Conservation (phyloP, 78 protist genomes). For the Blattamonas nauphoetae region DNA sequence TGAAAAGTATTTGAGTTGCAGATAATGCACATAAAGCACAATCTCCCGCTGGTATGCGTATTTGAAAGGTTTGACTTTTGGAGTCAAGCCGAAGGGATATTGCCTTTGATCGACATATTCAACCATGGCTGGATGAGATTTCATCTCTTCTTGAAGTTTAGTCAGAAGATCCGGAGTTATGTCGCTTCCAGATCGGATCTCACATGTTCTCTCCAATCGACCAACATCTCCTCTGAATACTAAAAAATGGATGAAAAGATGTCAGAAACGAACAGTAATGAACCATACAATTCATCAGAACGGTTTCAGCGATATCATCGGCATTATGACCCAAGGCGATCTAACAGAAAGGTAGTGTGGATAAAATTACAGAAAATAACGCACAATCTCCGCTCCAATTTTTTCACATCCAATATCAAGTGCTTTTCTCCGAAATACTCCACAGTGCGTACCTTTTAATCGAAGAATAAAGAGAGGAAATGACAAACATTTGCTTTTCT, state of each 20-base stretch:
- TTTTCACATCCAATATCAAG: constrained; percentile 69
- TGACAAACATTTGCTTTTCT: constrained; percentile 55
- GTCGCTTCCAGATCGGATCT: constrained; percentile 56
- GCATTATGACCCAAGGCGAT: constrained; percentile 86
- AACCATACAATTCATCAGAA: constrained; percentile 57
- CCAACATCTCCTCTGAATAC: constrained; percentile 69
- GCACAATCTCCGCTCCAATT: constrained; percentile 33
- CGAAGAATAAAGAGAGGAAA: not conserved
- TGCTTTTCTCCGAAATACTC: constrained; percentile 82
- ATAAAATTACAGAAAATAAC: not conserved
- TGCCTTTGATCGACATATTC: not conserved
- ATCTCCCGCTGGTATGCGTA: constrained; percentile 75
- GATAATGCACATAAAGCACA: constrained; percentile 72
- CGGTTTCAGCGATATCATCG: constrained; percentile 83
- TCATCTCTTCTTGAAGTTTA: not conserved
- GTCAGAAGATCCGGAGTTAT: not conserved
- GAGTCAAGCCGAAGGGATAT: not conserved
- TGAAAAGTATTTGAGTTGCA: constrained; percentile 61
- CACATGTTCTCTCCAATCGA: constrained; percentile 60
- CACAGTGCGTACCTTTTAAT: constrained; percentile 73
- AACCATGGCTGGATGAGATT: not conserved
- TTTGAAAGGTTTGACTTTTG: constrained; percentile 66
- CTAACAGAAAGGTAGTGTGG: not conserved
- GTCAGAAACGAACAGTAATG: not conserved
- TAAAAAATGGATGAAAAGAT: not conserved